Conservation (phyloP, 2,329 filamentous ascomycete genomes). For the Aureobasidium musti region DNA sequence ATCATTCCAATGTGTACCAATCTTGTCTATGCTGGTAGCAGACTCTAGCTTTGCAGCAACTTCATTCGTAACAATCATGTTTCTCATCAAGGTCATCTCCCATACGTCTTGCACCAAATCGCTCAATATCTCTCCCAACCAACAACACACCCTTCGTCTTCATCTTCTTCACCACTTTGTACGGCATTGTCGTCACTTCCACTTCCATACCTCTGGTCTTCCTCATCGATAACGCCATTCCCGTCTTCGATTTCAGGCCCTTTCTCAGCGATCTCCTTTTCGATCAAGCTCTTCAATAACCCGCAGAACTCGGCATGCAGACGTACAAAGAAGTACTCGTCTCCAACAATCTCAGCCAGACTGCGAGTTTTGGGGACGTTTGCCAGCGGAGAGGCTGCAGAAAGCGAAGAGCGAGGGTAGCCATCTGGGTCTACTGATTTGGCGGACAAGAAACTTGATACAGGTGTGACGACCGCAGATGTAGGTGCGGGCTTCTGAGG, state of each 20-base stretch:
- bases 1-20: no score
- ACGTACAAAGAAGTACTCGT: conserved; percentile 28
- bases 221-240: conserved; percentile 2
- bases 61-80: background rate
- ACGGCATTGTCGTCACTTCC: conserved; percentile 17
- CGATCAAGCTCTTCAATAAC: conserved; percentile 23
- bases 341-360: conserved; percentile 23
- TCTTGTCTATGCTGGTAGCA: background rate
- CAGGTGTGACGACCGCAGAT: conserved; percentile 20
- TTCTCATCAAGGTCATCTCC: conserved; percentile 2
- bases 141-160: background rate
- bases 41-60: background rate
- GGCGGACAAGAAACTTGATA: conserved; percentile 28
- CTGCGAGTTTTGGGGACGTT: conserved; percentile 23
- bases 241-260: background rate
- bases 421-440: conserved; percentile 29
- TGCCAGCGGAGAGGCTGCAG: conserved; percentile 11
- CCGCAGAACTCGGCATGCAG: conserved; percentile 29
- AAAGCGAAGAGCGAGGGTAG: conserved; percentile 26
- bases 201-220: conserved; percentile 14
- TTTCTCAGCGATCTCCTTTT: background rate
- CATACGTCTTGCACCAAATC: background rate
- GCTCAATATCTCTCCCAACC: conserved; percentile 10
- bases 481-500: background rate
- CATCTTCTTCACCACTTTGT: conserved; percentile 22